phyloP scores from a whole-genome alignment of 495 filamentous ascomycete species.

The Aspergillus affinis region DNA sequence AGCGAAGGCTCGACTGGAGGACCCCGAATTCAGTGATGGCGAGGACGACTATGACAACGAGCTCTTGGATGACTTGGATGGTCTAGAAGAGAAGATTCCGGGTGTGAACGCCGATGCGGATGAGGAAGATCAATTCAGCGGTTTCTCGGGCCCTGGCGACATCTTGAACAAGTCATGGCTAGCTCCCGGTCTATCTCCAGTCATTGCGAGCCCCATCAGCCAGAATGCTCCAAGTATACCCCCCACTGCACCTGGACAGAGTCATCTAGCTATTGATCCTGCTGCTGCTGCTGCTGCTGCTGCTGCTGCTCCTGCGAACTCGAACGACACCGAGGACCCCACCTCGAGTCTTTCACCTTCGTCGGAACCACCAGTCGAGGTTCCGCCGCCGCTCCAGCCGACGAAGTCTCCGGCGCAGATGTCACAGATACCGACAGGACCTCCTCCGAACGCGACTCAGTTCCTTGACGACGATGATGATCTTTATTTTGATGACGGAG shows the following conservation, averaged over 20 bases:
- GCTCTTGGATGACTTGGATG: slow-evolving; percentile 66
- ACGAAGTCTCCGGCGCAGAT: neutral
- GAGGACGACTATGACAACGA: slow-evolving; percentile 68
- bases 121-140: slow-evolving; percentile 48
- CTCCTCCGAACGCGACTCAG: slow-evolving; percentile 9
- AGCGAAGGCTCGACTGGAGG: slow-evolving; percentile 36
- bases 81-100: slow-evolving; percentile 73
- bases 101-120: slow-evolving; percentile 70
- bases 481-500: slow-evolving; percentile 79
- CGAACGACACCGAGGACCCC: neutral
- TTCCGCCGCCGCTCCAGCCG: neutral
- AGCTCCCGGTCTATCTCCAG: slow-evolving; percentile 36
- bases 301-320: neutral
- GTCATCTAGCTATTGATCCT: neutral
- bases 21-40: slow-evolving; percentile 48
- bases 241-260: neutral
- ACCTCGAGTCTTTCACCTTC: neutral
- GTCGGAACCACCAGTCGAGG: neutral
- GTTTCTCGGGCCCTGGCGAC: slow-evolving; percentile 33
- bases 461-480: slow-evolving; percentile 60
- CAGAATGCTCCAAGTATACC: slow-evolving; percentile 20
- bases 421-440: slow-evolving; percentile 3
- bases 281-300: neutral
- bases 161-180: slow-evolving; percentile 40
- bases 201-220: slow-evolving; percentile 37